Conservation (phyloP, 441 rosid genomes). For the Adansonia gregorii region DNA sequence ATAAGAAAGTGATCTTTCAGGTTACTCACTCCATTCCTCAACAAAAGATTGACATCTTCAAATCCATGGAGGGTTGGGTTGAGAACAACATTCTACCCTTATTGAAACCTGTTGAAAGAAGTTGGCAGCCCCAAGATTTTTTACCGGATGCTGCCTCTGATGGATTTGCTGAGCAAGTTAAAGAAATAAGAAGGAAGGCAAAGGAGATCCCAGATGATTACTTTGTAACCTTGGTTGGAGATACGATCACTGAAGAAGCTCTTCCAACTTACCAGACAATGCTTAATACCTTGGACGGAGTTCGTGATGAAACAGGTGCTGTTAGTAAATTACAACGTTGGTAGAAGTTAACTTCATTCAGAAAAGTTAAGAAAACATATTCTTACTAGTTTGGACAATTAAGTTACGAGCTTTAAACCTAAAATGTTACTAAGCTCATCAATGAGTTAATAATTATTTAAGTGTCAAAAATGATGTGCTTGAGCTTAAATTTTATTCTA, state of each 20-base stretch:
- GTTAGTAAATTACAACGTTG: too few relatives aligned
- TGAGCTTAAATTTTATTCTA: too few relatives aligned
- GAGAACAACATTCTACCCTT: conserved; percentile 63
- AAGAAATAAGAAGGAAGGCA: conserved; percentile 72
- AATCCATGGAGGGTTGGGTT: conserved; percentile 88
- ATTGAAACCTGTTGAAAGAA: conserved; percentile 82
- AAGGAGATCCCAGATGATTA: conserved; percentile 87
- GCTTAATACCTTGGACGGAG: conserved; percentile 83
- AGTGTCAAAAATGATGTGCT: too few relatives aligned
- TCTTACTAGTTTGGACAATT: too few relatives aligned
- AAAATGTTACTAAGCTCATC: too few relatives aligned
- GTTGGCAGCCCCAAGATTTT: conserved; percentile 93
- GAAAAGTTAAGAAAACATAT: too few relatives aligned
- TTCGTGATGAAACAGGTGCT: conserved; percentile 87
- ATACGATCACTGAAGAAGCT: conserved; percentile 96
- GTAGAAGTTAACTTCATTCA: too few relatives aligned
- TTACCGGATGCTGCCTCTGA: conserved; percentile 81
- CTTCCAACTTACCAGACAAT: conserved; percentile 91
- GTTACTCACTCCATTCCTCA: conserved; percentile 86
- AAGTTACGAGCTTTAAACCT: too few relatives aligned
- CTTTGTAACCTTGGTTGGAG: conserved; percentile 84
- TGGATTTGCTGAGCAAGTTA: conserved; percentile 79
- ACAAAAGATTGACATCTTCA: conserved; percentile 80
- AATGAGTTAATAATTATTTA: too few relatives aligned
- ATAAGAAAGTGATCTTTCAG: conserved; percentile 67